phyloP scores from a whole-genome alignment of 2,329 filamentous ascomycete species.

The Emericellopsis cladophorae region DNA sequence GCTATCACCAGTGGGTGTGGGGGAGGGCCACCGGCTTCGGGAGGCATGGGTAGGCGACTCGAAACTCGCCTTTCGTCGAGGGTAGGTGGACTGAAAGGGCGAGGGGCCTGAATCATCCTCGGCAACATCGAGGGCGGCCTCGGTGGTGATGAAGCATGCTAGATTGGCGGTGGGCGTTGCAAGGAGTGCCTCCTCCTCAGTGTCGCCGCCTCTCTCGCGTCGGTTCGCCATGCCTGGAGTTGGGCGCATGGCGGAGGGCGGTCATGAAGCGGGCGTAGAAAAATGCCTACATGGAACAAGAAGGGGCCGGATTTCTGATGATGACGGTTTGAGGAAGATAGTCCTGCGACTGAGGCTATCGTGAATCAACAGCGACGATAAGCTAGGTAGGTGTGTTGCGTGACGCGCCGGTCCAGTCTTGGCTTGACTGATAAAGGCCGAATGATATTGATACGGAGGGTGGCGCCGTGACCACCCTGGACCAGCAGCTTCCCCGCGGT shows the following conservation, averaged over 20 bases:
- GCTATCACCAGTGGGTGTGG: constrained; percentile 2
- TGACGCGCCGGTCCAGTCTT: too few relatives aligned
- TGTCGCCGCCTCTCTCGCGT: constrained; percentile 43
- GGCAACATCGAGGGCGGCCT: constrained; percentile 15
- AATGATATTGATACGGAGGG: too few relatives aligned
- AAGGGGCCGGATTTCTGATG: not conserved
- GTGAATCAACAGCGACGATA: too few relatives aligned
- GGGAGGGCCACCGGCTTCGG: constrained; percentile 2
- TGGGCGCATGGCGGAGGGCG: constrained; percentile 1
- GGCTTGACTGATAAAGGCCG: too few relatives aligned
- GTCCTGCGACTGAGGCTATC: too few relatives aligned
- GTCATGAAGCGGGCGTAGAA: not conserved
- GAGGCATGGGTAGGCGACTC: constrained; percentile 1
- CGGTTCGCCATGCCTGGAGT: not conserved
- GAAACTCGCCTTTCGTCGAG: constrained; percentile 2
- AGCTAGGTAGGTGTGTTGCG: too few relatives aligned
- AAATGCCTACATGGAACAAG: too few relatives aligned
- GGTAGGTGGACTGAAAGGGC: not conserved
- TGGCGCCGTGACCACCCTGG: too few relatives aligned
- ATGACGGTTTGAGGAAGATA: not conserved
- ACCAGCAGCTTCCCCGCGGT: too few relatives aligned
- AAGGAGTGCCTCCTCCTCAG: not conserved
- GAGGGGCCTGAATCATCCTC: constrained; percentile 5
- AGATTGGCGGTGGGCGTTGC: constrained; percentile 5
- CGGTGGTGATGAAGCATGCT: constrained; percentile 21